Percentiles rank a stretch among this genome's conserved stretches.
These are phyloP conservation scores for Monosporozyma solicola DNA, from an alignment of 805 yeast species.

Conservation along the genomic window DNA sequence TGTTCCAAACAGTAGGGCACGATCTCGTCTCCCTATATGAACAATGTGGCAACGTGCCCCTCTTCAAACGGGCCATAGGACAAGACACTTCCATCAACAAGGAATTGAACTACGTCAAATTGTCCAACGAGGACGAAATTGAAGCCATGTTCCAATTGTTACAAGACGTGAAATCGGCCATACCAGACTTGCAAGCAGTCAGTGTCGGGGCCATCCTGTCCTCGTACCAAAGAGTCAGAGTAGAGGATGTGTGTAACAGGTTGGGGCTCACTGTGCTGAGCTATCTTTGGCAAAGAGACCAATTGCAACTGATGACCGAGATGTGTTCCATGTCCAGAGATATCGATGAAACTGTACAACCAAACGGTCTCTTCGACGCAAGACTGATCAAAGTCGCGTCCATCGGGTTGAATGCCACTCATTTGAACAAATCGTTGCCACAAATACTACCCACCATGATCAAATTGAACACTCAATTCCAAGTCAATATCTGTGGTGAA, in stretches of 20 bases:
- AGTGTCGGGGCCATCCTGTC: slow-evolving; percentile 95
- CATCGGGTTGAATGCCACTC: slow-evolving; percentile 57
- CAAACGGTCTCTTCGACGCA: slow-evolving; percentile 49
- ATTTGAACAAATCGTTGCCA: slow-evolving; percentile 60
- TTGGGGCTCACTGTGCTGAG: slow-evolving; percentile 62
- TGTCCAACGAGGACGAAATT: slow-evolving; percentile 69
- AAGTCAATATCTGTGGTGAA: slow-evolving; percentile 94
- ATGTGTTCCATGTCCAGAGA: slow-evolving; percentile 43
- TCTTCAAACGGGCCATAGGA: slow-evolving; percentile 57
- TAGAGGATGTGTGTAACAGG: slow-evolving; percentile 79
- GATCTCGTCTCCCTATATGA: slow-evolving; percentile 58
- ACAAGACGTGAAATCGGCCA: slow-evolving; percentile 35
- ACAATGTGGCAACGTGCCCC: slow-evolving; percentile 68
- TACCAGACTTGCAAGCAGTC: slow-evolving; percentile 75
- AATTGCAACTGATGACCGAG: slow-evolving; percentile 67
- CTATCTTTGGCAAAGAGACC: slow-evolving; percentile 87
- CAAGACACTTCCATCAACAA: slow-evolving; percentile 55
- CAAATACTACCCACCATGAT: slow-evolving; percentile 52
- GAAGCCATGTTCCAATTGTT: slow-evolving; percentile 66
- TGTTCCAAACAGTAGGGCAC: slow-evolving; percentile 98
- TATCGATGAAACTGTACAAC: slow-evolving; percentile 9
- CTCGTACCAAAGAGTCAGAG: slow-evolving; percentile 90
- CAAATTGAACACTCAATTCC: slow-evolving; percentile 53
- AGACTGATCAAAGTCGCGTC: slow-evolving; percentile 90
- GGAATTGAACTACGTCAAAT: slow-evolving; percentile 51